Evolutionary conservation across 2,329 filamentous ascomycete species (phyloP).

Genomic region (Aspergillus pseudotamarii): DNA sequence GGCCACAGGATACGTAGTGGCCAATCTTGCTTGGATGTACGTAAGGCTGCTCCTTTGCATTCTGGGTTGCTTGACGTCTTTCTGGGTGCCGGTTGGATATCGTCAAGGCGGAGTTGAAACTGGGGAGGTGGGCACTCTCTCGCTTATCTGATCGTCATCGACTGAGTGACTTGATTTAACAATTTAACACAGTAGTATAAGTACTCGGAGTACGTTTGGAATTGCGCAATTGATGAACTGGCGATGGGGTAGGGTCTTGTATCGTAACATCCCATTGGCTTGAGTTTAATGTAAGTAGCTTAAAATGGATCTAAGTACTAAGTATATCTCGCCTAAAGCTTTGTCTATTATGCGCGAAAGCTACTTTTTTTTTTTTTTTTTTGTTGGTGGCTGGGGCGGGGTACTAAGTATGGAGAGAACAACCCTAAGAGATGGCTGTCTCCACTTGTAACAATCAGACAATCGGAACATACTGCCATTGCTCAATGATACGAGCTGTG

Average conservation of each 20-base stretch:
- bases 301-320: conserved; percentile 1
- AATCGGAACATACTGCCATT: neutral
- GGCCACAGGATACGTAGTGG: neutral
- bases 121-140: neutral
- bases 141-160: conserved; percentile 1
- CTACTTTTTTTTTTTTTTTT: neutral
- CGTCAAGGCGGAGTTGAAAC: neutral
- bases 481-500: neutral
- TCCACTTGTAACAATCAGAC: neutral
- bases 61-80: neutral
- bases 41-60: neutral
- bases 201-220: neutral
- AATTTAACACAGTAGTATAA: neutral
- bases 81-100: neutral
- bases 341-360: neutral
- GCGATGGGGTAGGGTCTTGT: neutral
- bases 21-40: neutral
- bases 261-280: neutral
- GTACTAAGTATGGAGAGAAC: neutral
- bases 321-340: neutral
- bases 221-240: conserved; percentile 1
- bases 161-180: neutral
- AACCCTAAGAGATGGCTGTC: neutral
- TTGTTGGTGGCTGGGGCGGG: neutral
- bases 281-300: neutral